phyloP scores from a whole-genome alignment of 257 asterid species.

The Galeopsis tetrahit region DNA sequence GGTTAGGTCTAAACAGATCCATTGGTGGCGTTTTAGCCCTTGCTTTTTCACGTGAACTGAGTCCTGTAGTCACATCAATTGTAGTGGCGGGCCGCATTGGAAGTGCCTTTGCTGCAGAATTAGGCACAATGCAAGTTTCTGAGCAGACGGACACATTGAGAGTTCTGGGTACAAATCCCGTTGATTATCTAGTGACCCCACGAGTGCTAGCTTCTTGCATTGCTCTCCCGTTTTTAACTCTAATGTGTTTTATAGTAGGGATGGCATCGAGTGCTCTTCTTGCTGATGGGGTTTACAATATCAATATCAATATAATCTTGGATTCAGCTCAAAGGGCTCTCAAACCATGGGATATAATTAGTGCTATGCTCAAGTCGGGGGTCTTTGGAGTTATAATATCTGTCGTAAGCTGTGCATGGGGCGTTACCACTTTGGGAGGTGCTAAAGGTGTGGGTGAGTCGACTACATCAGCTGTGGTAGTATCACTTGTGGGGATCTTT shows the following conservation, averaged over 20 bases:
- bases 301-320: constrained; percentile 82
- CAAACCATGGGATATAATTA: constrained; percentile 81
- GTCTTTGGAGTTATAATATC: constrained; percentile 92
- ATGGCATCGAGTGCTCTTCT: constrained; percentile 91
- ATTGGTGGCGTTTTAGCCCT: constrained; percentile 98
- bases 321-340: constrained; percentile 92
- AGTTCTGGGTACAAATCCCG: constrained; percentile 89
- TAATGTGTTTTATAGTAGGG: constrained; percentile 85
- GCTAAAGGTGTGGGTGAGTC: constrained; percentile 99
- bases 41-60: constrained; percentile 85
- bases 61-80: constrained; percentile 91
- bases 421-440: constrained; percentile 91
- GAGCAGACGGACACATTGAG: constrained; percentile 94
- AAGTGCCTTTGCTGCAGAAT: constrained; percentile 94
- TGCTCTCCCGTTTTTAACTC: constrained; percentile 76
- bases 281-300: constrained; percentile 80
- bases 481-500: constrained; percentile 89
- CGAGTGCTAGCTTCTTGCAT: constrained; percentile 84
- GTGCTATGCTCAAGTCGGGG: constrained; percentile 86
- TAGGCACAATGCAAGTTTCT: constrained; percentile 98
- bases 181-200: constrained; percentile 89
- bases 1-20: constrained; percentile 87
- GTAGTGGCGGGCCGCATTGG: constrained; percentile 97
- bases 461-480: constrained; percentile 91
- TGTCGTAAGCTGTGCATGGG: constrained; percentile 96